phyloP scores from a whole-genome alignment of 2,329 filamentous ascomycete species.

The Colletotrichum salicis region DNA sequence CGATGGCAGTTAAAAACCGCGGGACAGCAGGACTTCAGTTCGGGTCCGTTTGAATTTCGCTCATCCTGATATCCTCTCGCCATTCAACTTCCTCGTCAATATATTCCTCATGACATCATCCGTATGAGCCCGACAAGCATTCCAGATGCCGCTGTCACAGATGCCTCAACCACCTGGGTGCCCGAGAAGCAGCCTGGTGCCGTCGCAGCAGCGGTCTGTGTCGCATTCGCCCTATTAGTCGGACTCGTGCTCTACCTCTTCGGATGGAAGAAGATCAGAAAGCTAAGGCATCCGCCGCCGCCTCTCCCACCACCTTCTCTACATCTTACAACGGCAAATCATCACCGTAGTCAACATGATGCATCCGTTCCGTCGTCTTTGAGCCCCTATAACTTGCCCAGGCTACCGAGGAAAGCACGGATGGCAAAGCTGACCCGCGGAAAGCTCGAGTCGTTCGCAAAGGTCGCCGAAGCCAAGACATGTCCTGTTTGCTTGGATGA shows the following conservation, averaged over 20 bases:
- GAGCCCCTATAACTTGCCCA: background rate
- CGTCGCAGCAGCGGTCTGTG: slow-evolving; percentile 8
- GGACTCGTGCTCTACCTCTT: slow-evolving; percentile 13
- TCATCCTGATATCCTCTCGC: background rate
- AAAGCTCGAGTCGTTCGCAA: background rate
- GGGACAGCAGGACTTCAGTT: background rate
- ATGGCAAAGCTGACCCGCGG: background rate
- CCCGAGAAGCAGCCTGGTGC: background rate
- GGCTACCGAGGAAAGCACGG: background rate
- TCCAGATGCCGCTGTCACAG: background rate
- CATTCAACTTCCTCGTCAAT: background rate
- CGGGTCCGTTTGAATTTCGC: background rate
- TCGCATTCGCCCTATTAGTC: slow-evolving; percentile 16
- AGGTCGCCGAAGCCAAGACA: background rate
- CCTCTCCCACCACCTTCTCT: background rate
- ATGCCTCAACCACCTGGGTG: background rate
- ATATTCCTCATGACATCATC: background rate
- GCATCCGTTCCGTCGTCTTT: too few species aligned
- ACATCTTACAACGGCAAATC: background rate
- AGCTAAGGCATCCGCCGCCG: background rate
- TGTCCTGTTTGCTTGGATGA: slow-evolving; percentile 21
- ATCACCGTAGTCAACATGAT: background rate
- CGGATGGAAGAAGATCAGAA: slow-evolving; percentile 5
- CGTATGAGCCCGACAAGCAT: slow-evolving; percentile 3
- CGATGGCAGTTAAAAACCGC: background rate